Percentiles rank a stretch among this genome's conserved stretches.
Evolutionary conservation across 192 early-diverging fungal genomes (phyloP).

Genomic region (Lobulomyces angularis): DNA sequence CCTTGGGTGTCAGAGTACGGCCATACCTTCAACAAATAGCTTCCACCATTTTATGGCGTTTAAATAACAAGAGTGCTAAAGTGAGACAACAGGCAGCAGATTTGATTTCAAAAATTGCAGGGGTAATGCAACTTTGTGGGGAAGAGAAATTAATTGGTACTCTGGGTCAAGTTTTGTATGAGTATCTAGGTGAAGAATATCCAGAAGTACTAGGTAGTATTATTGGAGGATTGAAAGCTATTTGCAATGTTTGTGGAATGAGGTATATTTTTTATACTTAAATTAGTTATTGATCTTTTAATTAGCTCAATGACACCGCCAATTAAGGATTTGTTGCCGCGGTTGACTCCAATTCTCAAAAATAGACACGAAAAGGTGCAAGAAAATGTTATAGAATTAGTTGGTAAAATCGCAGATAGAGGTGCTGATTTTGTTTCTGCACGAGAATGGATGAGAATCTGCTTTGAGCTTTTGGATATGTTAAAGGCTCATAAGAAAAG

Average conservation of each 20-base stretch:
- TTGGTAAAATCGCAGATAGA: constrained; percentile 96
- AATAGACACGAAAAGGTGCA: constrained; percentile 95
- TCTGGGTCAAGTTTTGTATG: constrained; percentile 85
- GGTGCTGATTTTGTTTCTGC: constrained; percentile 91
- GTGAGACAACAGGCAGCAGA: constrained; percentile 97
- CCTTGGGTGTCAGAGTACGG: constrained; percentile 75
- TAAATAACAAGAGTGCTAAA: constrained; percentile 92
- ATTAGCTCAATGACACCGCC: constrained; percentile 97
- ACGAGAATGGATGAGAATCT: constrained; percentile 99
- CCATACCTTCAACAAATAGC: constrained; percentile 89
- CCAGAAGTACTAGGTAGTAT: constrained; percentile 96
- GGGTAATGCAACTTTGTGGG: constrained; percentile 86
- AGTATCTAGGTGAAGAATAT: constrained; percentile 98
- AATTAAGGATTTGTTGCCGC: constrained; percentile 90
- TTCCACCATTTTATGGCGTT: constrained; percentile 87
- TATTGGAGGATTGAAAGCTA: constrained; percentile 78
- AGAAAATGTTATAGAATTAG: constrained; percentile 81
- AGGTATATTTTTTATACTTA: too few species aligned
- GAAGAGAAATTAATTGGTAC: constrained; percentile 92
- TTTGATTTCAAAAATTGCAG: constrained; percentile 83
- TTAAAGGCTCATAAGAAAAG: constrained; percentile 91
- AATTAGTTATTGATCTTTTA: too few species aligned
- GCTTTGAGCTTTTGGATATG: constrained; percentile 94
- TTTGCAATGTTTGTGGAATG: constrained; percentile 98
- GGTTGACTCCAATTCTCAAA: constrained; percentile 94